These are phyloP conservation scores for Coemansia sp. DNA, from an alignment of 192 early-diverging fungal genomes.

Conservation along the genomic window DNA sequence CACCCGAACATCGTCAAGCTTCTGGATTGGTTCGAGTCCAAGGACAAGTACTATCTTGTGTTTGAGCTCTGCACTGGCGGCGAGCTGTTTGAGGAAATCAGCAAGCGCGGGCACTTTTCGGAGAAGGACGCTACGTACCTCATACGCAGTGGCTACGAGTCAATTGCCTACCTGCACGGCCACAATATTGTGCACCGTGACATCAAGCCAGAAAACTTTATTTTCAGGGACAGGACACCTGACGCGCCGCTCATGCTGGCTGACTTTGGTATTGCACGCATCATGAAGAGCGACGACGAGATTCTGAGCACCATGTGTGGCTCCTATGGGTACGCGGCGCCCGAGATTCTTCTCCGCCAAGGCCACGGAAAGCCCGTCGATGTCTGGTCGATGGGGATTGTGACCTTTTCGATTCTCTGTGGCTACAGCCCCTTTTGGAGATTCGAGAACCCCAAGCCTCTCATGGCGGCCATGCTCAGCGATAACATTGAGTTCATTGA, in stretches of 20 bases:
- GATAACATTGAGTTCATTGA: constrained; percentile 71
- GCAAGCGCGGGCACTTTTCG: constrained; percentile 73
- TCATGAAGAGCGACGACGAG: constrained; percentile 61
- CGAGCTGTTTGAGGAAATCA: constrained; percentile 84
- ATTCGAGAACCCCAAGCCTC: constrained; percentile 59
- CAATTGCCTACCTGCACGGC: constrained; percentile 81
- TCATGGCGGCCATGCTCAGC: constrained; percentile 61
- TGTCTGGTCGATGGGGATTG: constrained; percentile 91
- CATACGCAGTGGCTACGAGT: constrained; percentile 69
- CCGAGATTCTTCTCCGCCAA: constrained; percentile 79
- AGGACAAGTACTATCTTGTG: constrained; percentile 73
- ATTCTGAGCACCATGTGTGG: constrained; percentile 81
- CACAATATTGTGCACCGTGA: constrained; percentile 85
- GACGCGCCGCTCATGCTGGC: constrained; percentile 78
- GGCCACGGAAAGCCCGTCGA: constrained; percentile 90
- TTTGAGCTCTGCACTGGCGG: constrained; percentile 82
- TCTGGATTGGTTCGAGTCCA: constrained; percentile 68
- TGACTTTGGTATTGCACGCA: constrained; percentile 83
- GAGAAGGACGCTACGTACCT: constrained; percentile 79
- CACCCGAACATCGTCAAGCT: constrained; percentile 89
- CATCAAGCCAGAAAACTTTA: constrained; percentile 85
- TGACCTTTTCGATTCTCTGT: constrained; percentile 85
- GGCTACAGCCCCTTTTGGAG: constrained; percentile 74
- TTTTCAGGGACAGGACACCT: constrained; percentile 63
- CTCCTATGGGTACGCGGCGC: constrained; percentile 80